These are phyloP conservation scores for Gamarada debralockiae DNA, from an alignment of 495 filamentous ascomycete genomes.

Conservation along the genomic window DNA sequence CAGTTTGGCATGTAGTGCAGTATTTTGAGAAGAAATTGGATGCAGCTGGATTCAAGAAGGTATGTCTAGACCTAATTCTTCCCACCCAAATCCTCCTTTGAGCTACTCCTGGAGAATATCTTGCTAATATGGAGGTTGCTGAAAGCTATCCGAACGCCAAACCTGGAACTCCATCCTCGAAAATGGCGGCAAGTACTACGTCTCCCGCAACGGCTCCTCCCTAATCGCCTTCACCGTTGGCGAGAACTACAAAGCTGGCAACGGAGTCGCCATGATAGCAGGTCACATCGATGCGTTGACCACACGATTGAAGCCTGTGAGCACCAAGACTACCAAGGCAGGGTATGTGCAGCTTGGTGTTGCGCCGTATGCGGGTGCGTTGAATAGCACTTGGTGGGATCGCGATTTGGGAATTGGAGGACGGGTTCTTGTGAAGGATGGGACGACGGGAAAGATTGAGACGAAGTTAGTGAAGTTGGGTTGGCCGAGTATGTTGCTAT, in stretches of 20 bases:
- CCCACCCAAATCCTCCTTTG: background rate
- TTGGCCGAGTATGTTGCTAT: constrained; percentile 67
- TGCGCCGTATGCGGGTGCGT: constrained; percentile 83
- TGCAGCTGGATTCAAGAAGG: constrained; percentile 65
- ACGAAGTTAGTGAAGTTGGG: constrained; percentile 82
- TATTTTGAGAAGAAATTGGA: constrained; percentile 69
- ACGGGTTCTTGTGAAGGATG: constrained; percentile 75
- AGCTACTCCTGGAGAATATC: background rate
- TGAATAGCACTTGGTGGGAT: constrained; percentile 93
- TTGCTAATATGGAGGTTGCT: background rate
- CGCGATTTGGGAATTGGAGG: constrained; percentile 88
- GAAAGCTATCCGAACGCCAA: constrained; percentile 69
- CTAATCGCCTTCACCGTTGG: constrained; percentile 87
- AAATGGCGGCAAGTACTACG: constrained; percentile 83
- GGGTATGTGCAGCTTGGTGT: constrained; percentile 90
- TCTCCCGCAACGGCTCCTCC: constrained; percentile 79
- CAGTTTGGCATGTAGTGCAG: constrained; percentile 83
- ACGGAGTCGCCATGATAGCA: constrained; percentile 75
- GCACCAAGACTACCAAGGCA: constrained; percentile 70
- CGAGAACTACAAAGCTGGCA: constrained; percentile 75
- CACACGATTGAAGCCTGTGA: constrained; percentile 83
- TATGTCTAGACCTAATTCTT: constrained; percentile 21
- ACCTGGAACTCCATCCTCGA: constrained; percentile 72
- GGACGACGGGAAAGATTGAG: constrained; percentile 67
- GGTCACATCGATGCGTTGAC: constrained; percentile 93